These are phyloP conservation scores for Monilinia vaccinii-corymbosi DNA, from an alignment of 2,329 filamentous ascomycete genomes.

Conservation along the genomic window DNA sequence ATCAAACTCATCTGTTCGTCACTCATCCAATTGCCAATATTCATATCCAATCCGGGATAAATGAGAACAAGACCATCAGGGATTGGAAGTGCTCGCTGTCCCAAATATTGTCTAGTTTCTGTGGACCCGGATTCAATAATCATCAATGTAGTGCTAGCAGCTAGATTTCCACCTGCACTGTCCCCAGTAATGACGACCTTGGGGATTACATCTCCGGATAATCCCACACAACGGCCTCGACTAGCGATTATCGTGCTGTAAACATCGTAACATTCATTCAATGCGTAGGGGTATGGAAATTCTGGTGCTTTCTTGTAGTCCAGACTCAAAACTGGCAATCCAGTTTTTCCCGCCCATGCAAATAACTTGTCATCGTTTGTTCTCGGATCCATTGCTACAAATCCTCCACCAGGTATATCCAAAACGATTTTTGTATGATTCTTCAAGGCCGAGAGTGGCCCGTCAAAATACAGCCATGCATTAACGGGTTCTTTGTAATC, in stretches of 20 bases:
- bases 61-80: constrained; percentile 78
- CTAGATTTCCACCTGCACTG: constrained; percentile 74
- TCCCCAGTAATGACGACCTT: constrained; percentile 69
- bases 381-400: constrained; percentile 93
- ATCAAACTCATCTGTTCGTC: constrained; percentile 96
- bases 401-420: constrained; percentile 89
- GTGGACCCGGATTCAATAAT: constrained; percentile 65
- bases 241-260: constrained; percentile 67
- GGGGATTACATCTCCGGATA: constrained; percentile 57
- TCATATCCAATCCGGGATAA: constrained; percentile 91
- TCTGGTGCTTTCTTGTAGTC: constrained; percentile 88
- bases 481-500: constrained; percentile 75
- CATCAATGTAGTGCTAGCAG: constrained; percentile 77
- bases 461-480: constrained; percentile 92
- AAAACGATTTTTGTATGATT: constrained; percentile 71
- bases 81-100: constrained; percentile 52
- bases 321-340: constrained; percentile 79
- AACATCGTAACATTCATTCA: constrained; percentile 83
- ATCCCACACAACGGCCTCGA: constrained; percentile 64
- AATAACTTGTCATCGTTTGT: constrained; percentile 91
- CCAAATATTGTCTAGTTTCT: constrained; percentile 45
- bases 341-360: constrained; percentile 82
- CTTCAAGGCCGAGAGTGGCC: constrained; percentile 67
- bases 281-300: constrained; percentile 72
- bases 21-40: constrained; percentile 98